Evolutionary conservation across 1,139 yeast genomes (phyloP), one percentile per base, ranked within the genome.

Genomic region (Hyphopichia khmerensis): DNA sequence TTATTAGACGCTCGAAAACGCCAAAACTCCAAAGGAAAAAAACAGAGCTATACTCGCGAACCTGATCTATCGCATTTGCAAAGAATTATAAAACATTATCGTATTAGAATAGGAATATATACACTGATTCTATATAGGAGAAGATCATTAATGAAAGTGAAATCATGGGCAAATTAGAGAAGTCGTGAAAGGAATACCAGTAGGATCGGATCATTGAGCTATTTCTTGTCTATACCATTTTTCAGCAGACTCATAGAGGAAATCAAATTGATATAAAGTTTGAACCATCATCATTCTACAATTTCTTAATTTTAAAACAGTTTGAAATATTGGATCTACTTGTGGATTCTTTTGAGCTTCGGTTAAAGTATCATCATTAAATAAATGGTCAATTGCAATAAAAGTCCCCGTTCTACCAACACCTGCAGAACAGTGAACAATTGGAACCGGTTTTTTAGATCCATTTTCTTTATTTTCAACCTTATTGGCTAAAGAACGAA

Each of bases 321-420:
- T 59, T 21, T 55, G 56, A 27, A 44, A 51, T 3, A 69, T 57
- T 1, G 65, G 62, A 44, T 69, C 73, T 9, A 33, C 33, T 14
- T 3, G 39, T 9, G 38, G 13, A 2, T 26, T 29, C 33, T 21
- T 15, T 27, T 32, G 19, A 26, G 33, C 33, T n/a, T 35, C 33
- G 10, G 17, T n/a, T 41, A 21, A 51, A 35, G 14, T 40, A 33
- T 31, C 43, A 35, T 57, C 60, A 42, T 67, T 71, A 43, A 72
- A 57, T 30, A 80, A 62, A 50, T 81, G 78, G 56, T 87, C 91
- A 40, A 84, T 58, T 1, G 87, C 82, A 18, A 87, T 79, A 53
- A 81, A 87, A 0, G 95, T 86, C 1, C 95, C 95, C 0, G 95
- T 81, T 45, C 95, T 67, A 4, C 95, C 95, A 17, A 87, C 90